Conservation (phyloP, 2,329 filamentous ascomycete genomes). For the Pseudogymnoascus sp. region DNA sequence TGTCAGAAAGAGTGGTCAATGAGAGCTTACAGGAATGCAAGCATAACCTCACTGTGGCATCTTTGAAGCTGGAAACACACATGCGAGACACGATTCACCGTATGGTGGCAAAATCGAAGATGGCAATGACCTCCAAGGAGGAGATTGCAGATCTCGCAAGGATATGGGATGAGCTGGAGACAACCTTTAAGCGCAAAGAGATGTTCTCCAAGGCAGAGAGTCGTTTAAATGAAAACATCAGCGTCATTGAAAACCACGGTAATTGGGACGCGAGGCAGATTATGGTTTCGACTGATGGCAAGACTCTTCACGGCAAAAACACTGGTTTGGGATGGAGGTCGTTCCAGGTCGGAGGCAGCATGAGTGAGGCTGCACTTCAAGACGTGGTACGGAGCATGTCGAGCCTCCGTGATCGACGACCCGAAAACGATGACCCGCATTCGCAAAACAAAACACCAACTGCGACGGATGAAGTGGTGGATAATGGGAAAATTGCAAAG, state of each 20-base stretch:
- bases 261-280: slow-evolving; percentile 32
- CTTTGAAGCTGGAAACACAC: slow-evolving; percentile 28
- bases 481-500: slow-evolving; percentile 17
- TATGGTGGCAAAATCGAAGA: slow-evolving; percentile 29
- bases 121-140: slow-evolving; percentile 23
- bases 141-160: slow-evolving; percentile 28
- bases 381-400: slow-evolving; percentile 29
- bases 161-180: slow-evolving; percentile 32
- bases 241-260: slow-evolving; percentile 30
- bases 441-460: slow-evolving; percentile 14
- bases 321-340: slow-evolving; percentile 26
- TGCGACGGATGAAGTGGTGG: slow-evolving; percentile 9
- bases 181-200: slow-evolving; percentile 27
- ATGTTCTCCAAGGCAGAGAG: slow-evolving; percentile 30
- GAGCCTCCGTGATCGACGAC: slow-evolving; percentile 18
- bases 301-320: slow-evolving; percentile 29
- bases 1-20: slow-evolving; percentile 27
- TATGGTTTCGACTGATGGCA: slow-evolving; percentile 32
- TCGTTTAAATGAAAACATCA: slow-evolving; percentile 27
- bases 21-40: slow-evolving; percentile 32
- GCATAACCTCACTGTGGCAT: slow-evolving; percentile 25
- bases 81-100: slow-evolving; percentile 28
- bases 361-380: slow-evolving; percentile 26
- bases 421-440: slow-evolving; percentile 13
- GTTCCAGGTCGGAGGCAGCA: slow-evolving; percentile 30